Base-by-base conservation (phyloP, 2,329 filamentous ascomycete genomes). In the Scedosporium aurantiacum region DNA sequence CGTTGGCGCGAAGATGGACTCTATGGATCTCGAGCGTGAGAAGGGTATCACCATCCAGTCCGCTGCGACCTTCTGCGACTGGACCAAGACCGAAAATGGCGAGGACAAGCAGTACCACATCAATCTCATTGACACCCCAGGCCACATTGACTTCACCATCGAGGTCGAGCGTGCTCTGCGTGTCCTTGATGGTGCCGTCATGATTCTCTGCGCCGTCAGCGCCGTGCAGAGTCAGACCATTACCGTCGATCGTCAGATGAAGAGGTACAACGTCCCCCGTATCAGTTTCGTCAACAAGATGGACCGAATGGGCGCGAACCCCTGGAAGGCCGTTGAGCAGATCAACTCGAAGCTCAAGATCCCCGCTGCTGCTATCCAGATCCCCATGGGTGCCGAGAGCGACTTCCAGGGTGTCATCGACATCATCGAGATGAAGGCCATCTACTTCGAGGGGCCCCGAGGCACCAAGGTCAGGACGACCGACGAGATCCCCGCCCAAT, bases 251-350 rank as follows among this genome's bases (percentile, higher is more conserved):
- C 85, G 94, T 68, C 94, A 99, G 79, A 99, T 99, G 94, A 90
- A 91, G 79, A 87, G 94, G 67, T 99, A 99, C 81, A 93, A 97
- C 71, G 87, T 99, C 65, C 94, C 94, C 64, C 84, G 94, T 68
- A 87, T 99, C 73, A 96, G 90, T 61, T 99, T 99, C 71, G 86
- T 99, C 73, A 99, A 99, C 80, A 99, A 99, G 82, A 97, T 99
- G 93, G 94, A 99, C 72, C 88, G 94, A 66, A 97, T 97, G 89
- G 94, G 94, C 63, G 90, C 94, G 66, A 97, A 99, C 72, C 94
- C 94, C 7, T 99, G 92, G 85, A 97, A 96, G 77, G 92, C 91
- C 7, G 86, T 99, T 62, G 93, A 99, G 47, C 92, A 97, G 77
- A 97, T 99, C 80, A 97, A 96, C 78, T 84, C 87, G 69, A 99